These are phyloP conservation scores for Calonectria crousiana DNA, from an alignment of 2,329 filamentous ascomycete species.

Conservation along the genomic window DNA sequence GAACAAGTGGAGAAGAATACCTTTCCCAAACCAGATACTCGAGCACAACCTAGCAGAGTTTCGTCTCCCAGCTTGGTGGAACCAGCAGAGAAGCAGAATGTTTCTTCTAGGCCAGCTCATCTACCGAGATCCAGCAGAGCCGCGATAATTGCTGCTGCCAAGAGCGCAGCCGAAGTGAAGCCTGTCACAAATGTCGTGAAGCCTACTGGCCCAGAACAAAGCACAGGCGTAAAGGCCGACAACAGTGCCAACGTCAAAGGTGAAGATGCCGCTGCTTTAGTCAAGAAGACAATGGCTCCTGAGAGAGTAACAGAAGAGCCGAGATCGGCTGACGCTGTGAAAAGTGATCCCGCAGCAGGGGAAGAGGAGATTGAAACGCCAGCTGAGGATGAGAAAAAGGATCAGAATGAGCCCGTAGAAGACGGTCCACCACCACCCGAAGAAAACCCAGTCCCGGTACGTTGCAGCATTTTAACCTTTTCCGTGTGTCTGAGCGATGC, in stretches of 20 bases:
- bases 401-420: not conserved
- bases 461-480: not conserved
- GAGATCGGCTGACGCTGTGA: not conserved
- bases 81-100: no score
- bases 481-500: not conserved
- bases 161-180: not conserved
- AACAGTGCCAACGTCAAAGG: not conserved
- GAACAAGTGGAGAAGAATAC: not conserved
- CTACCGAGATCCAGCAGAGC: not conserved
- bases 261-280: not conserved
- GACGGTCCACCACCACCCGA: not conserved
- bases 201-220: not conserved
- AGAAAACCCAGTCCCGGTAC: not conserved
- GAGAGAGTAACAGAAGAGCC: not conserved
- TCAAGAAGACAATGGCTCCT: not conserved
- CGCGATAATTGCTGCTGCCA: not conserved
- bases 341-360: not conserved
- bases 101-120: not conserved
- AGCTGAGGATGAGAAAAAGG: not conserved
- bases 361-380: not conserved
- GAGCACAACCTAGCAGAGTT: not conserved
- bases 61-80: not conserved
- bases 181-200: not conserved
- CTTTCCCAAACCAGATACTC: not conserved
- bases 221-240: not conserved